These are phyloP conservation scores for Draba incana DNA, from an alignment of 345 rosid species.

Conservation along the genomic window DNA sequence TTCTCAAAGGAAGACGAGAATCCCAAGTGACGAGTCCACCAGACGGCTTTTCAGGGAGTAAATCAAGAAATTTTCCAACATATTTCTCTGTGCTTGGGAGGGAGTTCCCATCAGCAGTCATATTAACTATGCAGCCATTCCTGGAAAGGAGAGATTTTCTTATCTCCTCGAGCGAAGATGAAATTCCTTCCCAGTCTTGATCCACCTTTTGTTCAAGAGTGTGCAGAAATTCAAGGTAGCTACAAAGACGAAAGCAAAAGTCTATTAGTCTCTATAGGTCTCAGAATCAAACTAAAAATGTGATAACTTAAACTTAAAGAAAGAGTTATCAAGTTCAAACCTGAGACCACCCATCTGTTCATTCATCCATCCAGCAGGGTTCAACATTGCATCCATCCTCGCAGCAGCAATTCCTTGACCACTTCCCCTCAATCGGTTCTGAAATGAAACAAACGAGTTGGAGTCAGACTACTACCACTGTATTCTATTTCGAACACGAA, in stretches of 20 bases:
- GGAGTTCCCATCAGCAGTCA: conserved; percentile 85
- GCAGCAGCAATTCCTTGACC: conserved; percentile 92
- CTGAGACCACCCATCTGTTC: conserved; percentile 95
- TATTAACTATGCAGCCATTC: conserved; percentile 78
- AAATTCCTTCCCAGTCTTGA: conserved; percentile 85
- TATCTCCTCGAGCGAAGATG: conserved; percentile 89
- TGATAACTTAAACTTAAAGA: neutral
- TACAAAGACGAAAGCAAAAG: conserved; percentile 34
- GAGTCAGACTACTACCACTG: conserved; percentile 10
- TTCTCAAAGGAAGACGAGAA: conserved; percentile 59
- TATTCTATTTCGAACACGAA: neutral
- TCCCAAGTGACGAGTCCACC: conserved; percentile 56
- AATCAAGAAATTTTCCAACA: conserved; percentile 78
- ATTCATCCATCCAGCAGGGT: conserved; percentile 78
- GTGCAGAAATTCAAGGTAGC: conserved; percentile 84
- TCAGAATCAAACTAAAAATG: neutral
- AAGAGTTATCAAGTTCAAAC: conserved; percentile 44
- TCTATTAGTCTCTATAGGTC: conserved; percentile 21
- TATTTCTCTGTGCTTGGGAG: conserved; percentile 59
- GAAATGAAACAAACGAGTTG: conserved; percentile 25
- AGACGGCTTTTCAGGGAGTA: conserved; percentile 71
- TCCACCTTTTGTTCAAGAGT: conserved; percentile 85
- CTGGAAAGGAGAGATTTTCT: conserved; percentile 73
- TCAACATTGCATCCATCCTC: conserved; percentile 94
- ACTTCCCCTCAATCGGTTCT: conserved; percentile 92